These are phyloP conservation scores for Lotmaria passim DNA, from an alignment of 208 protist species.

Conservation along the genomic window DNA sequence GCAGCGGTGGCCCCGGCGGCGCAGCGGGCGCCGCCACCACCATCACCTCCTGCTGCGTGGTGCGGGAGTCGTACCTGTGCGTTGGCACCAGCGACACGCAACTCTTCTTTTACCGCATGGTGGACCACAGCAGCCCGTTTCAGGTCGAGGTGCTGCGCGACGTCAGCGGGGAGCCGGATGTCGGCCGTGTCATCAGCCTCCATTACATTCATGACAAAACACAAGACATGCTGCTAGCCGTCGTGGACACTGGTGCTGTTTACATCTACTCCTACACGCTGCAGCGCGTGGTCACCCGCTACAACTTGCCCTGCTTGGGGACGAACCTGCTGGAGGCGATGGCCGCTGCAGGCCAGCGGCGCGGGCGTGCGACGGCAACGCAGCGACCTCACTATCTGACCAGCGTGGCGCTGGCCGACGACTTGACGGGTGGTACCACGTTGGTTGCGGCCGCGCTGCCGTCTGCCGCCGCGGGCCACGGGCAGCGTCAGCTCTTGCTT, in stretches of 20 bases:
- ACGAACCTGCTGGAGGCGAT: neutral
- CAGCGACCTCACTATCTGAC: conserved; percentile 34
- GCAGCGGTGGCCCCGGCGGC: neutral
- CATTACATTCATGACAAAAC: conserved; percentile 73
- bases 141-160: conserved; percentile 57
- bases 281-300: conserved; percentile 46
- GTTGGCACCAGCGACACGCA: conserved; percentile 74
- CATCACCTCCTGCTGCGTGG: conserved; percentile 84
- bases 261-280: conserved; percentile 76
- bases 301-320: conserved; percentile 24
- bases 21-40: conserved; percentile 32
- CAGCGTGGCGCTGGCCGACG: conserved; percentile 13
- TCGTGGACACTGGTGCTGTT: conserved; percentile 74
- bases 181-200: conserved; percentile 67
- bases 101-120: conserved; percentile 81
- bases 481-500: conserved; percentile 8
- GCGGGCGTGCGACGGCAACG: neutral
- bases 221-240: conserved; percentile 71
- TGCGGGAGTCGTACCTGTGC: conserved; percentile 82
- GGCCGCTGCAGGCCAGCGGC: neutral
- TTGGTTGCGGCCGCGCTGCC: neutral
- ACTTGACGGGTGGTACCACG: neutral
- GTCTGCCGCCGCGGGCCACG: neutral
- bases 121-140: conserved; percentile 59
- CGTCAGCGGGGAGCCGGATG: conserved; percentile 43